phyloP scores from a whole-genome alignment of 1,284 basidiomycete species.

The Tylopilus orsonianus region DNA sequence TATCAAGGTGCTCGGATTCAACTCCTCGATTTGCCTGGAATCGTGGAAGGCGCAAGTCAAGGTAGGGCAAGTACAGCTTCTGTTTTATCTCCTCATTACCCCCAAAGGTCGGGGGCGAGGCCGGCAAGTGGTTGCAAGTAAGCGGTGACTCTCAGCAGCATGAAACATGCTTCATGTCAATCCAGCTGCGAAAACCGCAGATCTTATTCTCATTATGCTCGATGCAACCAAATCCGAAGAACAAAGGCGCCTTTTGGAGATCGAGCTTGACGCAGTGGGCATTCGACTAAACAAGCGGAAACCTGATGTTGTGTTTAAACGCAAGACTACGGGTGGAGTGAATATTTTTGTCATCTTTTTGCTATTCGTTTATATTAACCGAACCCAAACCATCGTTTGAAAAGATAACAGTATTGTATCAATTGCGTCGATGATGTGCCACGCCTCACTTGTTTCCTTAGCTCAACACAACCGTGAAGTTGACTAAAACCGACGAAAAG shows the following conservation, averaged over 20 bases:
- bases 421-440: neutral
- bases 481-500: slow-evolving; percentile 94
- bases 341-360: slow-evolving; percentile 32
- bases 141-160: slow-evolving; percentile 18
- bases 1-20: slow-evolving; percentile 93
- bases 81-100: slow-evolving; percentile 1
- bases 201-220: slow-evolving; percentile 92
- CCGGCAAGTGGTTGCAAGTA: slow-evolving; percentile 90
- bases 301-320: slow-evolving; percentile 87
- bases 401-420: slow-evolving; percentile 31
- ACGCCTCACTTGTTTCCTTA: slow-evolving; percentile 32
- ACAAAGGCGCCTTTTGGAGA: slow-evolving; percentile 84
- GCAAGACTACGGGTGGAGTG: slow-evolving; percentile 89
- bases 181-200: slow-evolving; percentile 89
- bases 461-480: slow-evolving; percentile 88
- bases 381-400: neutral
- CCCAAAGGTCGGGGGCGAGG: slow-evolving; percentile 81
- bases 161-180: slow-evolving; percentile 2
- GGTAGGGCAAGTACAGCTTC: slow-evolving; percentile 37
- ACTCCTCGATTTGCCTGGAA: slow-evolving; percentile 94
- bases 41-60: slow-evolving; percentile 95
- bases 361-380: neutral
- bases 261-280: slow-evolving; percentile 94
- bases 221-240: slow-evolving; percentile 97
- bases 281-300: slow-evolving; percentile 89